These are phyloP conservation scores for Tremellales sp. DNA, from an alignment of 1,284 basidiomycete genomes.

Conservation along the genomic window DNA sequence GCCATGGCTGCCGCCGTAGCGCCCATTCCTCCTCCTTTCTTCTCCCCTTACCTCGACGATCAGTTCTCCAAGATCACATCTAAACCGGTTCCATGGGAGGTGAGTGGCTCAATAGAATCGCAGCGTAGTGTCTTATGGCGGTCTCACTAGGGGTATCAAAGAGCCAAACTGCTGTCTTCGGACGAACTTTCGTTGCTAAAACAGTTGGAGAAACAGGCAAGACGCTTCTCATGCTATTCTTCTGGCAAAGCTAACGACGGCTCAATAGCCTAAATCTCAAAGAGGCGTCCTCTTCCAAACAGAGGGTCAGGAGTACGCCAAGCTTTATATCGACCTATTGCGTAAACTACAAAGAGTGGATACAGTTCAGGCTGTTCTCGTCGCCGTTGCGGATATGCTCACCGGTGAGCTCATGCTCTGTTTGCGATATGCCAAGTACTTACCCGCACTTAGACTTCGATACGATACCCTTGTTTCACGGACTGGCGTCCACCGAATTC, in stretches of 20 bases:
- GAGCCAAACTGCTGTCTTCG: conserved; percentile 80
- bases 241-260: neutral
- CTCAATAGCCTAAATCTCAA: conserved; percentile 59
- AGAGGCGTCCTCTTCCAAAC: conserved; percentile 69
- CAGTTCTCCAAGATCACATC: conserved; percentile 78
- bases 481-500: conserved; percentile 49
- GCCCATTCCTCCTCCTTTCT: conserved; percentile 76
- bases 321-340: conserved; percentile 85
- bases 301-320: conserved; percentile 75
- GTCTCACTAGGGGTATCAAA: conserved; percentile 77
- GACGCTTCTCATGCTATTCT: conserved; percentile 7
- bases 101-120: conserved; percentile 51
- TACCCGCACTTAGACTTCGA: conserved; percentile 11
- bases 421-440: too few relatives aligned
- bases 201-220: conserved; percentile 68
- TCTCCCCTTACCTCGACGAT: conserved; percentile 76
- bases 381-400: conserved; percentile 86
- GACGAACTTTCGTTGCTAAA: conserved; percentile 90
- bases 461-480: conserved; percentile 61
- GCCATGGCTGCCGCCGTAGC: conserved; percentile 32
- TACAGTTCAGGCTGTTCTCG: conserved; percentile 88
- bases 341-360: conserved; percentile 90
- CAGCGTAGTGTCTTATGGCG: neutral
- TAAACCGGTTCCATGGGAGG: conserved; percentile 96
- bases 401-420: conserved; percentile 53